These are phyloP conservation scores for Prunus mira DNA, from an alignment of 306 rosid species.

Conservation along the genomic window DNA sequence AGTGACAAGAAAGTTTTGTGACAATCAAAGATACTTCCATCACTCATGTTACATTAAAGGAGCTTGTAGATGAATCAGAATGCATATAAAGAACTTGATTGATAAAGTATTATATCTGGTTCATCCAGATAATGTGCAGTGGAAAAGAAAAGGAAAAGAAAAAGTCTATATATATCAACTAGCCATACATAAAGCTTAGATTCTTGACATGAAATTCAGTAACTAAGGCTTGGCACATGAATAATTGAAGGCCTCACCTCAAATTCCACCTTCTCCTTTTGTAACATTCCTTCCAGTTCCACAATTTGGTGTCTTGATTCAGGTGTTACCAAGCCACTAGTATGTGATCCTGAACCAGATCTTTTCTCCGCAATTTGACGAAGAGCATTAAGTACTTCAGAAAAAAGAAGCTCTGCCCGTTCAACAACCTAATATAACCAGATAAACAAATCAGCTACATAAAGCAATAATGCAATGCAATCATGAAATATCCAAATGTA, in stretches of 20 bases:
- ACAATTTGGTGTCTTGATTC: constrained; percentile 58
- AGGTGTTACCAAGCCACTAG: constrained; percentile 40
- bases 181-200: background rate
- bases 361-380: constrained; percentile 61
- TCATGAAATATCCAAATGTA: constrained; percentile 18
- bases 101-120: constrained; percentile 9
- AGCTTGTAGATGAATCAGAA: background rate
- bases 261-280: constrained; percentile 77
- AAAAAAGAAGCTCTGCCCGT: constrained; percentile 71
- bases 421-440: constrained; percentile 61
- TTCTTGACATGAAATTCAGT: constrained; percentile 7
- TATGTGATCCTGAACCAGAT: constrained; percentile 29
- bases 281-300: constrained; percentile 73
- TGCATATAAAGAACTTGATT: background rate
- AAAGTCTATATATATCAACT: constrained; percentile 1
- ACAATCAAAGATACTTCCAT: constrained; percentile 1
- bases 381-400: constrained; percentile 75
- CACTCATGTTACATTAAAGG: background rate
- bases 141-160: background rate
- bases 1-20: background rate
- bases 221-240: constrained; percentile 18
- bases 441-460: constrained; percentile 16
- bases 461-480: background rate
- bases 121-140: constrained; percentile 13
- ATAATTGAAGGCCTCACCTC: constrained; percentile 55